phyloP scores from a whole-genome alignment of 371 early-diverging fungal species.

The Lichtheimia ornata region DNA sequence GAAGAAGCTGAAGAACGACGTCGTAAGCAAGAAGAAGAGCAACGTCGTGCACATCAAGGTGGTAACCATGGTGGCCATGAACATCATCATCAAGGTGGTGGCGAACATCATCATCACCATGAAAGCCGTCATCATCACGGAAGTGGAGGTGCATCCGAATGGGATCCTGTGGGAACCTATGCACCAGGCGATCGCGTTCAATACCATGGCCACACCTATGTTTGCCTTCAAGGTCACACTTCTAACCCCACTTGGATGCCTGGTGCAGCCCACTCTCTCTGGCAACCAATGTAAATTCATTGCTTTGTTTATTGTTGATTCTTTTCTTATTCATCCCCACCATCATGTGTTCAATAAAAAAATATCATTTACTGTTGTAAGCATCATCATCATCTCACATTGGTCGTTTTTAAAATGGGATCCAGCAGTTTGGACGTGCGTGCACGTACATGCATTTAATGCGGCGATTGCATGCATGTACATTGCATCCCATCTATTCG shows the following conservation, averaged over 20 bases:
- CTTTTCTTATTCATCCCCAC: too few relatives aligned
- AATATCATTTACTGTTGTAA: neutral
- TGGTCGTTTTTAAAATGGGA: neutral
- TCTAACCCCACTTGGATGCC: slow-evolving; percentile 64
- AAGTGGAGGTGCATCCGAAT: slow-evolving; percentile 30
- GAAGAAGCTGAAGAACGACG: slow-evolving; percentile 25
- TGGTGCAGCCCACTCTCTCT: slow-evolving; percentile 54
- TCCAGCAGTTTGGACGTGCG: neutral
- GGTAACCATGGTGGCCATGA: slow-evolving; percentile 12
- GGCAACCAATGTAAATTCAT: slow-evolving; percentile 48
- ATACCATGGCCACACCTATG: slow-evolving; percentile 49
- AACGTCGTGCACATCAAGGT: slow-evolving; percentile 10
- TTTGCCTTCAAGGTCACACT: slow-evolving; percentile 56
- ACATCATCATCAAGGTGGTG: slow-evolving; percentile 11
- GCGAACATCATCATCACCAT: neutral
- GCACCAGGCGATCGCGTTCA: slow-evolving; percentile 54
- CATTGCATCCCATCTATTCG: neutral
- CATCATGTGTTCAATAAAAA: slow-evolving; percentile 1
- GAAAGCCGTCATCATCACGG: slow-evolving; percentile 11
- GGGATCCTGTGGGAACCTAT: slow-evolving; percentile 58
- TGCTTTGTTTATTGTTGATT: slow-evolving; percentile 4
- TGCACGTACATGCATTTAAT: neutral
- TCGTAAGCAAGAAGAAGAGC: slow-evolving; percentile 12
- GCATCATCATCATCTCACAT: neutral
- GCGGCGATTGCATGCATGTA: neutral